A percentile compares a stretch with the other conserved stretches of the same genome.
phyloP scores from a whole-genome alignment of 495 filamentous ascomycete species.

The Neurospora hispaniola region DNA sequence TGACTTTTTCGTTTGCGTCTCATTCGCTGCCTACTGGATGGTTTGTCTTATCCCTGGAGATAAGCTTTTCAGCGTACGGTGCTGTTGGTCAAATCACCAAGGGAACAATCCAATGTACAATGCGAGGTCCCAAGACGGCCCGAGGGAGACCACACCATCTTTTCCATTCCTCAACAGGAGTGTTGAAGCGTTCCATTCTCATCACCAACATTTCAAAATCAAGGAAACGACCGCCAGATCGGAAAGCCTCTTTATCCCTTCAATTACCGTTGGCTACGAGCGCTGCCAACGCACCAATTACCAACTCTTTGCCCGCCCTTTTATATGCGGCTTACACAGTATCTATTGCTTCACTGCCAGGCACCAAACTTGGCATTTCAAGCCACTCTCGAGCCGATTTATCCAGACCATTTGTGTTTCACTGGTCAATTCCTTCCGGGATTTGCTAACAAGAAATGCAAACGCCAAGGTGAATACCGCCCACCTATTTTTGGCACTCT shows the following conservation, averaged over 20 bases:
- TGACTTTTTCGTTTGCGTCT: neutral
- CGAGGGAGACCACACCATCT: neutral
- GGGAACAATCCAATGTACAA: neutral
- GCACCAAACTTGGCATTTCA: neutral
- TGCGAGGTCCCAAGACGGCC: neutral
- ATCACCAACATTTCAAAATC: neutral
- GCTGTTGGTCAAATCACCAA: neutral
- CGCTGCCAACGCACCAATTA: neutral
- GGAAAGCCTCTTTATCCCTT: neutral
- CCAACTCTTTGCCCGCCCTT: neutral
- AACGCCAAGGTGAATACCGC: neutral
- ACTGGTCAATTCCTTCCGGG: neutral
- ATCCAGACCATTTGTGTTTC: accelerated
- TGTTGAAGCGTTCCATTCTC: neutral
- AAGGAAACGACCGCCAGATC: neutral
- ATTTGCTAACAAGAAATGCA: neutral
- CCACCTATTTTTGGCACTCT: neutral
- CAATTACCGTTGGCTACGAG: neutral
- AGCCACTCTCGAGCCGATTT: neutral
- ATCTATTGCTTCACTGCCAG: neutral
- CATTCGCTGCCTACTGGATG: neutral
- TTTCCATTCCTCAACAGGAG: neutral
- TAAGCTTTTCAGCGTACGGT: neutral
- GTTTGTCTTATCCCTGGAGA: neutral
- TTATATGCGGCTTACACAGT: neutral